Percentiles rank a stretch among this genome's conserved stretches.
phyloP scores from a whole-genome alignment of 1,284 basidiomycete genomes.

The Trichosporon ovoides region DNA sequence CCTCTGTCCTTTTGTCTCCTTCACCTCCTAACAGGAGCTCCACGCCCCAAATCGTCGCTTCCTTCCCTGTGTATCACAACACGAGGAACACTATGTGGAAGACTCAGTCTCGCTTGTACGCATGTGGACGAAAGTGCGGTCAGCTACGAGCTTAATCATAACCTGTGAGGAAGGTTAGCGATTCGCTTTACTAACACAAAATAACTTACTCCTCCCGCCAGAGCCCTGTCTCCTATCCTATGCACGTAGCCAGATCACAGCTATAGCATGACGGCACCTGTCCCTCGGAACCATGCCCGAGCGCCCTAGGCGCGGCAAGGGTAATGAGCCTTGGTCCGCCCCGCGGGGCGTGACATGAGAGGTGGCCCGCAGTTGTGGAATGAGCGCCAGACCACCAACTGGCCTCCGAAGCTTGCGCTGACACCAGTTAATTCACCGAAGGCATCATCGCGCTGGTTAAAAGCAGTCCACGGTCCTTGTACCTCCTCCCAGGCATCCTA shows the following conservation, averaged over 20 bases:
- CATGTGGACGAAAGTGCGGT: neutral
- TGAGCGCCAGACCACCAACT: neutral
- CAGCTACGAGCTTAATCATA: neutral
- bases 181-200: neutral
- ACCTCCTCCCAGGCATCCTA: conserved; percentile 3
- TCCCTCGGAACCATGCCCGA: neutral
- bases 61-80: neutral
- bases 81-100: neutral
- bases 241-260: neutral
- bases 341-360: conserved; percentile 1
- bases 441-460: neutral
- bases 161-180: neutral
- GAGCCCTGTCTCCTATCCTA: neutral
- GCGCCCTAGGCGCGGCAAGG: neutral
- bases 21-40: neutral
- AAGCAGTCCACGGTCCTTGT: neutral
- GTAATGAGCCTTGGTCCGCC: neutral
- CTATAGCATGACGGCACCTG: neutral
- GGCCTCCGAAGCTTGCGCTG: neutral
- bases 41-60: neutral
- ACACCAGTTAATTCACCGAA: neutral
- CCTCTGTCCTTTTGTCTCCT: neutral
- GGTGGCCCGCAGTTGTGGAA: too few species aligned
- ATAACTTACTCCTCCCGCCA: neutral
- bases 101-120: neutral